Evolutionary conservation across 1,284 basidiomycete species (phyloP).

Genomic region (Neonothopanus nambi): DNA sequence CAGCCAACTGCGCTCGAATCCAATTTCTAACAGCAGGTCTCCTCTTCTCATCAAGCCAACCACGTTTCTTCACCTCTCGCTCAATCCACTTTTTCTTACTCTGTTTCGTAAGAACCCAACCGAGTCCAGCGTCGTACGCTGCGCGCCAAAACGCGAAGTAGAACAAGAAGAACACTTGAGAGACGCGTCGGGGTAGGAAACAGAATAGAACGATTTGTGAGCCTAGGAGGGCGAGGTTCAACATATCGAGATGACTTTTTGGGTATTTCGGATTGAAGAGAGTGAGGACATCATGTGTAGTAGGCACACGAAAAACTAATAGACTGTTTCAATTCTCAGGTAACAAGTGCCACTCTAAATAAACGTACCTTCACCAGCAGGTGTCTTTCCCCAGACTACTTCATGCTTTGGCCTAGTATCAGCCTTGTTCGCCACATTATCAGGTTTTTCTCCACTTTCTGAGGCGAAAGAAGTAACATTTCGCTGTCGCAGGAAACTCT

Average conservation of each 20-base stretch:
- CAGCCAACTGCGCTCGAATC: conserved; percentile 85
- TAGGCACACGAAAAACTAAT: conserved; percentile 90
- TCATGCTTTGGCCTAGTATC: conserved; percentile 34
- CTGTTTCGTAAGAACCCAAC: conserved; percentile 92
- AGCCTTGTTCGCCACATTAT: background rate
- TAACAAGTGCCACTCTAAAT: background rate
- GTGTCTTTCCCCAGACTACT: conserved; percentile 87
- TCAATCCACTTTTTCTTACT: conserved; percentile 95
- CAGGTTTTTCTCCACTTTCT: background rate
- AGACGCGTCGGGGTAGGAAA: conserved; percentile 53
- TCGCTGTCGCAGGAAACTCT: conserved; percentile 10
- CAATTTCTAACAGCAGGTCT: conserved; percentile 70
- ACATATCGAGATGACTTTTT: conserved; percentile 89
- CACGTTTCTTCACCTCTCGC: conserved; percentile 71
- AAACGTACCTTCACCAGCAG: conserved; percentile 71
- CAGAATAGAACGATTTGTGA: conserved; percentile 82
- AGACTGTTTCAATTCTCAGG: background rate
- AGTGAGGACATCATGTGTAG: conserved; percentile 93
- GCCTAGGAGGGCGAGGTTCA: conserved; percentile 81
- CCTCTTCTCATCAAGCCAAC: conserved; percentile 84
- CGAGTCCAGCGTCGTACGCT: conserved; percentile 91
- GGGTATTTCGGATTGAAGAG: conserved; percentile 87
- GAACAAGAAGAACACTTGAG: conserved; percentile 73
- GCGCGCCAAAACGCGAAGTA: conserved; percentile 94
- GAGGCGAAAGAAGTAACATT: background rate